Base-by-base conservation (phyloP, 2,329 filamentous ascomycete genomes). In the Alternaria ethzedia region DNA sequence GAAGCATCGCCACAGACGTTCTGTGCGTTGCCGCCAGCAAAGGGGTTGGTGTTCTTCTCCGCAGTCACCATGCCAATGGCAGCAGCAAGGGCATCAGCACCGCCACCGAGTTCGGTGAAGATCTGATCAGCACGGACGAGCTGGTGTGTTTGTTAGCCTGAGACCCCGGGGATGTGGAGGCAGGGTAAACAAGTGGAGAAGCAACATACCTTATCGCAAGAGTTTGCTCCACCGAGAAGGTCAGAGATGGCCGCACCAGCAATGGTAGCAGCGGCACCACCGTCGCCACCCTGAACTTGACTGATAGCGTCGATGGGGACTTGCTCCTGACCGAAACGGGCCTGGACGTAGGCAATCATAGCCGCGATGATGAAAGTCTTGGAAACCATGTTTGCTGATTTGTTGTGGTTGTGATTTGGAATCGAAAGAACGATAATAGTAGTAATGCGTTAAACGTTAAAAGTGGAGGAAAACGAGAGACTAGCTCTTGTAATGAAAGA, bases 31-130 rank as follows among this genome's bases (percentile, higher is more conserved):
- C 81, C 82, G 65, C 86, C 85, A 59, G 80, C 86, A 68, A 88
- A 91, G 55, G 88, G 88, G 82, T 91, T 91, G 82, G 90, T 90
- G 85, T 92, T 91, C 80, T 90, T 89, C 83, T 91, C 89, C 5
- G 89, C 89, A 25, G 86, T 85, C 13, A 91, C 89, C 41, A 91
- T 84, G 15, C 85, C 86, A 61, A 85, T 85, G 17, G 90, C 90
- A 20, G 87, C 89, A 13, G 85, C 83, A 61, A 91, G 82, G 67
- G 89, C 88, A 64, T 84, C 81, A n/a, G 84, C 79, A 69, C 87
- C 87, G 49, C 80, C 85, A 57, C 89, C 90, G 32, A 91, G 88
- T 57, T 86, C 79, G 9, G 83, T 73, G 65, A 91, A 84, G 74
- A 92, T 90, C 71, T 88, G 75, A 74, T 91, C 90, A 66, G 88